These are phyloP conservation scores for Cutaneotrichosporon daszewskae DNA, from an alignment of 1,284 basidiomycete genomes.

Conservation along the genomic window DNA sequence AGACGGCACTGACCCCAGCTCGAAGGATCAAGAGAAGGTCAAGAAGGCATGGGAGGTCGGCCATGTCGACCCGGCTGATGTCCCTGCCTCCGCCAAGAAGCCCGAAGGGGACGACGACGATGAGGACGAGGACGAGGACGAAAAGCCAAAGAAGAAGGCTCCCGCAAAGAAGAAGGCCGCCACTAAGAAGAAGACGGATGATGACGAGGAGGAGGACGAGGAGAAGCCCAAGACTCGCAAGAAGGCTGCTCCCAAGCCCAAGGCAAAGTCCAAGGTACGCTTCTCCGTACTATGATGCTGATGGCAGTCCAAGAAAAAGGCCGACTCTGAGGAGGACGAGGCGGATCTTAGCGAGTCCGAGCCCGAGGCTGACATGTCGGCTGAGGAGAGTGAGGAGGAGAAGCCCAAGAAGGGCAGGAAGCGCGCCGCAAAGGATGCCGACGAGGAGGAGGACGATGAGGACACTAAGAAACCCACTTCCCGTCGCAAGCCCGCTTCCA, in stretches of 20 bases:
- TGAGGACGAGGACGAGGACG: constrained; percentile 17
- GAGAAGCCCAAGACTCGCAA: constrained; percentile 8
- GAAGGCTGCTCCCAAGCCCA: constrained; percentile 2
- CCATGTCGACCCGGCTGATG: constrained; percentile 69
- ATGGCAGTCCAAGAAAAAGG: not conserved
- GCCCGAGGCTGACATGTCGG: not conserved
- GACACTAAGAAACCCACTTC: constrained; percentile 2
- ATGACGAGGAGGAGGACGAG: constrained; percentile 8
- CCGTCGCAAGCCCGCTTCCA: constrained; percentile 6
- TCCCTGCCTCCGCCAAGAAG: constrained; percentile 60
- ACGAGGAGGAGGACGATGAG: not conserved
- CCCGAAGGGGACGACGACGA: constrained; percentile 24
- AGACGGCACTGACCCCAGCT: constrained; percentile 4
- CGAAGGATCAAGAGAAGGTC: constrained; percentile 57
- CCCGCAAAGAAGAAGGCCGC: constrained; percentile 2
- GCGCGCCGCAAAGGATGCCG: not conserved
- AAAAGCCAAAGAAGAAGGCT: constrained; percentile 1
- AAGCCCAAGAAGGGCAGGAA: constrained; percentile 1
- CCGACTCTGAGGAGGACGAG: not conserved
- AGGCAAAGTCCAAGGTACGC: no score
- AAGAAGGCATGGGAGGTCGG: constrained; percentile 59
- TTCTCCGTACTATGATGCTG: no score
- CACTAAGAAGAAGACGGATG: not conserved
- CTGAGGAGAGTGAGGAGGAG: not conserved
- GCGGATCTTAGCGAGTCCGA: not conserved